Percentiles rank a stretch among this genome's conserved stretches.
Evolutionary conservation across 1,284 basidiomycete genomes (phyloP).

Genomic region (Ustilago curta): DNA sequence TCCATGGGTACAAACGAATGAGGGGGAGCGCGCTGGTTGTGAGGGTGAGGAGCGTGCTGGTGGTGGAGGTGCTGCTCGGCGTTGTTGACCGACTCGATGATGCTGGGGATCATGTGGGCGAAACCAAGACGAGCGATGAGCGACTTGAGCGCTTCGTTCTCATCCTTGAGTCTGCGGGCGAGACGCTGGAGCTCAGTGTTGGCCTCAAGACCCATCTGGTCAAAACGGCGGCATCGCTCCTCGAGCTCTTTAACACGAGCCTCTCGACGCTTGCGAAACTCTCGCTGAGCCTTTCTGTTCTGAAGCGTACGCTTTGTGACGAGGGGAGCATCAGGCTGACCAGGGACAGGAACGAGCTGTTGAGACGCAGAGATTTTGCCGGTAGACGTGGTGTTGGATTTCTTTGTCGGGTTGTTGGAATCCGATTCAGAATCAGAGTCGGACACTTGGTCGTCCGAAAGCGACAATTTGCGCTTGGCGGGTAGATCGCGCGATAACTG

Average conservation of each 20-base stretch:
- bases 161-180: slow-evolving; percentile 59
- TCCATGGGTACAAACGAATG: slow-evolving; percentile 39
- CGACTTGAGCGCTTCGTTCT: slow-evolving; percentile 62
- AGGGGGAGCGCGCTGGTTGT: slow-evolving; percentile 28
- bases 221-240: slow-evolving; percentile 62
- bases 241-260: slow-evolving; percentile 63
- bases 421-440: slow-evolving; percentile 36
- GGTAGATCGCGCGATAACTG: slow-evolving; percentile 9
- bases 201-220: slow-evolving; percentile 65
- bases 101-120: slow-evolving; percentile 53
- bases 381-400: slow-evolving; percentile 20
- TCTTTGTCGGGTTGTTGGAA: slow-evolving; percentile 15
- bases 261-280: slow-evolving; percentile 65
- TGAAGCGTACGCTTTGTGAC: slow-evolving; percentile 64
- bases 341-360: slow-evolving; percentile 52
- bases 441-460: slow-evolving; percentile 21
- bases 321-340: slow-evolving; percentile 49
- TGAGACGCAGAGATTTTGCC: slow-evolving; percentile 44
- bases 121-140: slow-evolving; percentile 60
- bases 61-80: slow-evolving; percentile 10
- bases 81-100: slow-evolving; percentile 47
- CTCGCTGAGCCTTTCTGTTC: slow-evolving; percentile 64
- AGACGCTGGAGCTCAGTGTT: slow-evolving; percentile 61
- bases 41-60: slow-evolving; percentile 30
- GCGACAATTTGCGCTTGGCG: slow-evolving; percentile 38